Base-by-base conservation (phyloP, 2,329 filamentous ascomycete species). In the Pseudocercospora pini-densiflorae region DNA sequence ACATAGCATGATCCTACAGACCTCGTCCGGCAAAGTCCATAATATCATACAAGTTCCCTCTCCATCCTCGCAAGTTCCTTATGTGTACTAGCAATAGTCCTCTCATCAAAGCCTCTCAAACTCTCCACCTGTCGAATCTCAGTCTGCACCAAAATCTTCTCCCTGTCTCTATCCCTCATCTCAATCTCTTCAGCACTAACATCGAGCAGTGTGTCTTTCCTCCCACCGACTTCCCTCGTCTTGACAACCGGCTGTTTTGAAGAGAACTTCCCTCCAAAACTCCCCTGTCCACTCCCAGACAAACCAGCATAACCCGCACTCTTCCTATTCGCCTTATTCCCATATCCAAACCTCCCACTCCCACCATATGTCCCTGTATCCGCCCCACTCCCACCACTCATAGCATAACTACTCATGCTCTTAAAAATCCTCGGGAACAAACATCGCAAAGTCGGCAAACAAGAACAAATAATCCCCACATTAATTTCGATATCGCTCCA, bases 401-500 rank as follows among this genome's bases (percentile, higher is more conserved):
- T 16, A 24, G 31, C 14, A 31, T 31, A 33, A 62, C 53, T 1
- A 45, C 55, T 61, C 24, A 53, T 16, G 5, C 29, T 62, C n/a
- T 62, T 60, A 64, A 80, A 70, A 19, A 80, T 62, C 1, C 67
- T 67, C 1, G 80, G 80, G 33, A 80, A 74, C 63, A 76, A 71
- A 73, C 23, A 75, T 65, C 49, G 79, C 33, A 77, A 68, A 16
- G 77, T 77, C 7, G 77, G 78, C 9, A 79, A 70, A 58, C 74
- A 79, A 8, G 75, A 76, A 64, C 75, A 78, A n/a, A 78, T 71
- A 21, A 79, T 76, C 19, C 72, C 76, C 23, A 75, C 71, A 61
- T 79, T 78, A 61, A 75, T 69, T 68, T 80, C 78, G 12, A 79
- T 47, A 2, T 62, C 63, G 19, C 73, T 75, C 77, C 77, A 79